Percentiles rank a stretch among this genome's conserved stretches.
Evolutionary conservation across 2,329 filamentous ascomycete species (phyloP).

Genomic region (Thermochaetoides dissita): DNA sequence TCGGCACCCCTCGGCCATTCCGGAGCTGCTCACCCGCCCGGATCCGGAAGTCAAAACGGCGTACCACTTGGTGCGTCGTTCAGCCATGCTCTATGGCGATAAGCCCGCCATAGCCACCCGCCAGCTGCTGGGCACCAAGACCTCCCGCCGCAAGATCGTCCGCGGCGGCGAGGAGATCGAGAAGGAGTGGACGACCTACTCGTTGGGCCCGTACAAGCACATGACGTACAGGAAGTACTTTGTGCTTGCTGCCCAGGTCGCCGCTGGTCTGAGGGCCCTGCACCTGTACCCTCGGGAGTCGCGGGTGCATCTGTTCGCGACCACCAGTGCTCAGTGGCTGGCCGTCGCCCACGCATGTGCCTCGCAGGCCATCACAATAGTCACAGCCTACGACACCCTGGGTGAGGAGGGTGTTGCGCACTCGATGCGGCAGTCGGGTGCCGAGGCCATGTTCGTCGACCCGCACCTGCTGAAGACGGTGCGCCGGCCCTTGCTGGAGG

Average conservation of each 20-base stretch:
- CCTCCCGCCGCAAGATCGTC: conserved; percentile 74
- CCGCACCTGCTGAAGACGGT: conserved; percentile 58
- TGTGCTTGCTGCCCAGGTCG: conserved; percentile 52
- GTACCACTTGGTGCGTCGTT: conserved; percentile 62
- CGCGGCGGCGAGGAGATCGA: conserved; percentile 74
- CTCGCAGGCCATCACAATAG: conserved; percentile 80
- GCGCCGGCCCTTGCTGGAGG: conserved; percentile 31
- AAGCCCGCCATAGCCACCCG: conserved; percentile 56
- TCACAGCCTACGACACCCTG: conserved; percentile 89
- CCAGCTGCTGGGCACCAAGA: conserved; percentile 61
- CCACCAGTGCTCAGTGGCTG: conserved; percentile 79
- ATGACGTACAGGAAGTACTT: conserved; percentile 70
- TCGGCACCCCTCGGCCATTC: conserved; percentile 55
- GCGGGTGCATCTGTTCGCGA: conserved; percentile 67
- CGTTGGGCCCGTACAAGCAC: conserved; percentile 65
- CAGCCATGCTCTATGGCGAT: conserved; percentile 48
- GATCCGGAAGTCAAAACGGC: conserved; percentile 59
- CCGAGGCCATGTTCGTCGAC: conserved; percentile 76
- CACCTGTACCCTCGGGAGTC: conserved; percentile 50
- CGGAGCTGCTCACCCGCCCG: conserved; percentile 53
- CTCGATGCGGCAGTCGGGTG: conserved; percentile 68
- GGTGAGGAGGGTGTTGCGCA: conserved; percentile 74
- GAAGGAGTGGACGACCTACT: conserved; percentile 85
- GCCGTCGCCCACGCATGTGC: conserved; percentile 61
- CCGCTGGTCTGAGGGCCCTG: conserved; percentile 59